These are phyloP conservation scores for Alternaria novae-zelandiae DNA, from an alignment of 2,329 filamentous ascomycete species.

Conservation along the genomic window DNA sequence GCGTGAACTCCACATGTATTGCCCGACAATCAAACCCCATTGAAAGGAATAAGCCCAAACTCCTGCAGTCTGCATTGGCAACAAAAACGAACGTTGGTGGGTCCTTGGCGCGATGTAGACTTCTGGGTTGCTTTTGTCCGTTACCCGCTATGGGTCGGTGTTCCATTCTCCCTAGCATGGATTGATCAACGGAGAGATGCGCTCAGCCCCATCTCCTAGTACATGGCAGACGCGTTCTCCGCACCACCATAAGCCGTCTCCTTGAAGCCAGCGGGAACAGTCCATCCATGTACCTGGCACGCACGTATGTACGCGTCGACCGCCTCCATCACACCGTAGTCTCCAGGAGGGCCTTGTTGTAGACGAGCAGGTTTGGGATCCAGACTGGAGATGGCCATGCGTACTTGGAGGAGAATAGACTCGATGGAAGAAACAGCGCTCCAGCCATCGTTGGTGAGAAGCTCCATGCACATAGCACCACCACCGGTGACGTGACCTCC, in stretches of 20 bases:
- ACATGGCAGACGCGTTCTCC: neutral
- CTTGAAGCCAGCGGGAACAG: constrained; percentile 68
- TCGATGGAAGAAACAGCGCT: constrained; percentile 75
- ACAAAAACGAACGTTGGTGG: neutral
- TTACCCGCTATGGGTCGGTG: neutral
- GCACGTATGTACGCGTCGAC: constrained; percentile 75
- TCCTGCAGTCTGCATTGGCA: neutral
- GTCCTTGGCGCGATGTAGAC: neutral
- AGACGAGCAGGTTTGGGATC: constrained; percentile 78
- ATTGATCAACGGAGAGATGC: neutral
- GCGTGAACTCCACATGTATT: neutral
- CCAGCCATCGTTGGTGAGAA: constrained; percentile 86
- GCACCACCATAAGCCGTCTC: constrained; percentile 52
- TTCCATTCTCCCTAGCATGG: neutral
- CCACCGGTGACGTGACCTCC: constrained; percentile 86
- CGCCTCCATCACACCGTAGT: constrained; percentile 75
- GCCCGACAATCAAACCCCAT: neutral
- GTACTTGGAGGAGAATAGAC: constrained; percentile 79
- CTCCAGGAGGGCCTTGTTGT: constrained; percentile 42
- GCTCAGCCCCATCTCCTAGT: neutral
- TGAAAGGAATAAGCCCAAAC: neutral
- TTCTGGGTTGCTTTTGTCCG: neutral
- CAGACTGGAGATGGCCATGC: constrained; percentile 72
- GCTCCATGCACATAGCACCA: constrained; percentile 82
- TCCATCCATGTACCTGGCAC: constrained; percentile 74